Percentiles rank a stretch among this genome's conserved stretches.
These are phyloP conservation scores for Paecilomyces niveus DNA, from an alignment of 2,329 filamentous ascomycete species.

Conservation along the genomic window DNA sequence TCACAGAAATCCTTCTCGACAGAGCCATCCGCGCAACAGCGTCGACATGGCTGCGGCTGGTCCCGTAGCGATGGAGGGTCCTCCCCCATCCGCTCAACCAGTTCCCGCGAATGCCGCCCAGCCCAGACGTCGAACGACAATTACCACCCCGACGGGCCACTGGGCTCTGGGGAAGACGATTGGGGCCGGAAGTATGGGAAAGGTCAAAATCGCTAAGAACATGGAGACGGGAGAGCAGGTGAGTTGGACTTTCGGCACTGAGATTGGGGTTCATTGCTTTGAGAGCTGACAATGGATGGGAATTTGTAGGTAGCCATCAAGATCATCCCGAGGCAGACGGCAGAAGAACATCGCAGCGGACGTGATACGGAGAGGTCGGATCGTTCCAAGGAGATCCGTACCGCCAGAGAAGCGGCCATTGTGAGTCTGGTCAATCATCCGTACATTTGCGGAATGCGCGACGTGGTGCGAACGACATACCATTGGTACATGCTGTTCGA, in stretches of 20 bases:
- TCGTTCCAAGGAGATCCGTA: slow-evolving; percentile 92
- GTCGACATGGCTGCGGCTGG: slow-evolving; percentile 41
- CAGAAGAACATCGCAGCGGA: slow-evolving; percentile 67
- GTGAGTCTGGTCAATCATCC: slow-evolving; percentile 90
- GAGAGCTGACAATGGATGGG: neutral
- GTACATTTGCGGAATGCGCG: slow-evolving; percentile 90
- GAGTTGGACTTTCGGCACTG: slow-evolving; percentile 20
- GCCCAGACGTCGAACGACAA: slow-evolving; percentile 63
- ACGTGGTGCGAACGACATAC: slow-evolving; percentile 91
- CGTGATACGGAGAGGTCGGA: slow-evolving; percentile 83
- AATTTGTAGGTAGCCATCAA: slow-evolving; percentile 79
- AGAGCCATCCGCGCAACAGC: slow-evolving; percentile 34
- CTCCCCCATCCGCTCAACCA: slow-evolving; percentile 44
- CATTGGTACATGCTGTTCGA: slow-evolving; percentile 99
- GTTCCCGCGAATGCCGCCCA: slow-evolving; percentile 33
- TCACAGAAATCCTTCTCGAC: slow-evolving; percentile 30
- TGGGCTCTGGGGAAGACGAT: slow-evolving; percentile 97
- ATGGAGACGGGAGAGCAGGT: slow-evolving; percentile 87
- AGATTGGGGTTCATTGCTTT: neutral
- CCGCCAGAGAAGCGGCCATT: slow-evolving; percentile 90
- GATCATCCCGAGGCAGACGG: slow-evolving; percentile 85
- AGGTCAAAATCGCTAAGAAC: slow-evolving; percentile 92
- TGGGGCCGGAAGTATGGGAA: slow-evolving; percentile 96
- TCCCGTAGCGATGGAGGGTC: slow-evolving; percentile 47
- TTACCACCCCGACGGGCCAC: slow-evolving; percentile 82